Base-by-base conservation (phyloP, 116 monocot species). In the Iris pallida region DNA sequence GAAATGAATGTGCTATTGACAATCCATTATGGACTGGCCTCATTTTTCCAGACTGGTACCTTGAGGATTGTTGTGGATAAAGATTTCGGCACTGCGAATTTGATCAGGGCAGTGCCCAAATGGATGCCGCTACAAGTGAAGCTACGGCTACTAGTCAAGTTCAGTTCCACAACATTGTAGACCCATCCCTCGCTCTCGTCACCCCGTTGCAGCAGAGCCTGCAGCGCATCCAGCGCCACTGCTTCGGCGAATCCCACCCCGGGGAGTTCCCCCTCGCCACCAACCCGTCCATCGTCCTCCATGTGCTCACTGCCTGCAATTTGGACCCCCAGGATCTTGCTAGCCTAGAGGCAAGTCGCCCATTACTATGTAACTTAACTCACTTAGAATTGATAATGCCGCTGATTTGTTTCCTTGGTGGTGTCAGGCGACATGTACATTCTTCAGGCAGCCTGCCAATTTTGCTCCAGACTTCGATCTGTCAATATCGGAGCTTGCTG, bases 251-350 rank as follows among this genome's bases (percentile, higher is more conserved):
- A 9, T 79, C 80, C 5, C 71, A 64, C 14, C 93, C 93, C 0
- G 93, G 93, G n/a, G 93, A 93, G 20, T 93, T 93, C 54, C 96
- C 96, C 42, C 68, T 97, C 59, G 86, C 96, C 7, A 85, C 83
- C 10, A 92, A 69, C 59, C 96, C 96, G 0, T 87, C 87, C 41
- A 85, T 97, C 14, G 87, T 87, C 16, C 92, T 97, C 59, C 87
- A 92, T 81, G 83, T 97, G 48, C 89, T 97, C 46, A 89, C 92
- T 19, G 72, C 87, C 5, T 92, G 89, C 67, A 65, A 87, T 55
- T 75, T 97, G 75, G 85, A 87, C 12, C 85, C 96, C 42, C 73
- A 87, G 51, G 96, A 97, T 68, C 92, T 97, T 20, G 96, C 92
- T 9, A 72, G 60, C n/a, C 83, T 97, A 0, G 96, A 97, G 96